Evolutionary conservation across 768 basidiomycete genomes (phyloP).

Genomic region (Macrocybe gigantea): DNA sequence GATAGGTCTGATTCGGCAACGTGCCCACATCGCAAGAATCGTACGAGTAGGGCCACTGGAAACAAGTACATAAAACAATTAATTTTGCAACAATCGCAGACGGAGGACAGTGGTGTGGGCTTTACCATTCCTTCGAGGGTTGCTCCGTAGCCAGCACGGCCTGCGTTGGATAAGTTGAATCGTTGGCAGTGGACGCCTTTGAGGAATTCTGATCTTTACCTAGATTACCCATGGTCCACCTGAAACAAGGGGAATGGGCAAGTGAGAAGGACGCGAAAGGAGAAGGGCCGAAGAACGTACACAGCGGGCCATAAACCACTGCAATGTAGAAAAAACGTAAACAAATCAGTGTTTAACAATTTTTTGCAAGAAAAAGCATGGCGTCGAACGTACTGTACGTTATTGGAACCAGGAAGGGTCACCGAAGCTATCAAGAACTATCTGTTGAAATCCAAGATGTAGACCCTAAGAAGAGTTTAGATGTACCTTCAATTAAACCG

Average conservation of each 20-base stretch:
- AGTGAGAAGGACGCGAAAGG: slow-evolving; percentile 4
- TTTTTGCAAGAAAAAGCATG: slow-evolving; percentile 8
- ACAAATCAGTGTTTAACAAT: not conserved
- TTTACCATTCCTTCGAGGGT: slow-evolving; percentile 62
- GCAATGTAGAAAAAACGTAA: not conserved
- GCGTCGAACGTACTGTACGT: slow-evolving; percentile 16
- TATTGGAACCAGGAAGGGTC: slow-evolving; percentile 25
- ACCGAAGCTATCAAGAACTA: slow-evolving; percentile 18
- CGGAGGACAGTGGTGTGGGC: not conserved
- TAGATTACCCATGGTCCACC: slow-evolving; percentile 48
- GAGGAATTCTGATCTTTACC: slow-evolving; percentile 15
- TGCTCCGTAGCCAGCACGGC: slow-evolving; percentile 70
- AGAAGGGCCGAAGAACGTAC: slow-evolving; percentile 15
- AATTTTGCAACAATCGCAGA: not conserved
- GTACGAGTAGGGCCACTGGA: slow-evolving; percentile 63
- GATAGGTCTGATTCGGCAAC: slow-evolving; percentile 67
- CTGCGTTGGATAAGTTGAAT: slow-evolving; percentile 18
- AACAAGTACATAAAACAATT: not conserved
- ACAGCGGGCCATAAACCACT: slow-evolving; percentile 37
- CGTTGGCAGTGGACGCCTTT: slow-evolving; percentile 22
- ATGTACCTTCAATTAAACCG: slow-evolving; percentile 52
- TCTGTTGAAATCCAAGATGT: not conserved
- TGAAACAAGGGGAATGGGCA: too few relatives aligned
- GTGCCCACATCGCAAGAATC: slow-evolving; percentile 80
- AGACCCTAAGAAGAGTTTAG: slow-evolving; percentile 7